These are phyloP conservation scores for Camelina sativa DNA, from an alignment of 345 rosid species.

Conservation along the genomic window DNA sequence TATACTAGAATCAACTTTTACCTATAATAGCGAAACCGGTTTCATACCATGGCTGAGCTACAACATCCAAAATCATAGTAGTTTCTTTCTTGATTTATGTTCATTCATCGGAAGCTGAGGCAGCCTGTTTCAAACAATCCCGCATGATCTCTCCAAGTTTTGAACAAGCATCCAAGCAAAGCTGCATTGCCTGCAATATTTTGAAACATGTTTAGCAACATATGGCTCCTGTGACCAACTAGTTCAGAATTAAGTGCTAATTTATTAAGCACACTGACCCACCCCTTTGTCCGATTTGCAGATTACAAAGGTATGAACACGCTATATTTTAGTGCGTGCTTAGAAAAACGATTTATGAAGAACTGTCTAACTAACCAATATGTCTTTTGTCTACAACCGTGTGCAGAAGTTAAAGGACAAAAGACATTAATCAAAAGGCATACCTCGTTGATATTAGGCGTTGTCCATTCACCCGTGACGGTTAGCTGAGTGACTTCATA, in stretches of 20 bases:
- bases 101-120: constrained; percentile 58
- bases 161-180: constrained; percentile 82
- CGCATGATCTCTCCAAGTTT: constrained; percentile 87
- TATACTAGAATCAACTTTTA: constrained; percentile 2
- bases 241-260: not conserved
- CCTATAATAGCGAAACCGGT: constrained; percentile 23
- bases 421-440: not conserved
- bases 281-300: not conserved
- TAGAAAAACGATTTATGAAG: not conserved
- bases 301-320: not conserved
- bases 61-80: constrained; percentile 27
- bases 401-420: not conserved
- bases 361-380: not conserved
- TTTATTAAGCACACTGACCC: not conserved
- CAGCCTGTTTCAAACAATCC: constrained; percentile 75
- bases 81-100: constrained; percentile 25
- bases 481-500: constrained; percentile 87
- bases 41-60: constrained; percentile 25
- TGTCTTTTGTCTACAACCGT: not conserved
- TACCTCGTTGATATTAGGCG: constrained; percentile 81
- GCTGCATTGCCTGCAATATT: constrained; percentile 85
- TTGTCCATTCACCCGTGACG: constrained; percentile 86
- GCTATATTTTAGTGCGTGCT: not conserved
- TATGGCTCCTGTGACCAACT: not conserved
- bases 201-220: constrained; percentile 3